These are phyloP conservation scores for Sporothrix pallida DNA, from an alignment of 2,329 filamentous ascomycete species.

Conservation along the genomic window DNA sequence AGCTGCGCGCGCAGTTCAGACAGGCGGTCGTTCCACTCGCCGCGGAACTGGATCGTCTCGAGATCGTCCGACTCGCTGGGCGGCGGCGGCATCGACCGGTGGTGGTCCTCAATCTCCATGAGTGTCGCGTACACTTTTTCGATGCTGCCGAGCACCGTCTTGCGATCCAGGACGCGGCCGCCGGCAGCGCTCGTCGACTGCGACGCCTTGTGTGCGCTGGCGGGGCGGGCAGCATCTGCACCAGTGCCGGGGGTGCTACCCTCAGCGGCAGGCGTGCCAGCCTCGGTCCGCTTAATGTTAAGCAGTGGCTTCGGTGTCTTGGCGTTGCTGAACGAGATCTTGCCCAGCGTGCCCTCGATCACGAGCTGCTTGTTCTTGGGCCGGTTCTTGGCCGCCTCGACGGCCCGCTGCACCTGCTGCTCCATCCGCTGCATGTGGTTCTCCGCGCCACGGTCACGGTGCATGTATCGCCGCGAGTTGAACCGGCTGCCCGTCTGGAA, in stretches of 20 bases:
- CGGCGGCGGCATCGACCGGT: conserved; percentile 73
- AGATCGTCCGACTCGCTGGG: conserved; percentile 68
- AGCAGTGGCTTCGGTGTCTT: conserved; percentile 95
- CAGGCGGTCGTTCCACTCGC: conserved; percentile 77
- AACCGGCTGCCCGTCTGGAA: conserved; percentile 91
- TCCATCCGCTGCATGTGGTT: conserved; percentile 99
- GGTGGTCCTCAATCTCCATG: conserved; percentile 94
- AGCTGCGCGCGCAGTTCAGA: conserved; percentile 77
- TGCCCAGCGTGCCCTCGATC: conserved; percentile 93
- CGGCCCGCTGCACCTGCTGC: conserved; percentile 95
- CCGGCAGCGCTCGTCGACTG: conserved; percentile 30
- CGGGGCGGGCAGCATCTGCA: conserved; percentile 10
- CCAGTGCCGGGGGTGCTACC: conserved; percentile 50
- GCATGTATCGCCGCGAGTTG: conserved; percentile 72
- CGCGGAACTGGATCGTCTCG: conserved; percentile 73
- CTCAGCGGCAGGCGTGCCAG: conserved; percentile 35
- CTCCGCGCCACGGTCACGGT: conserved; percentile 74
- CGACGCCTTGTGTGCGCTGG: conserved; percentile 43
- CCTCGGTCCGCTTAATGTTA: conserved; percentile 88
- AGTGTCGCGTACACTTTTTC: conserved; percentile 86
- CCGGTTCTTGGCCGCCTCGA: conserved; percentile 95
- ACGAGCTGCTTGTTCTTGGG: conserved; percentile 98
- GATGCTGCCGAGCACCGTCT: conserved; percentile 82
- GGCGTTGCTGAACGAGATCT: conserved; percentile 98
- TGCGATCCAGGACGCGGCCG: conserved; percentile 70